Percentiles rank a stretch among this genome's conserved stretches.
These are phyloP conservation scores for Septoria petroselini DNA, from an alignment of 2,329 filamentous ascomycete species.

Conservation along the genomic window DNA sequence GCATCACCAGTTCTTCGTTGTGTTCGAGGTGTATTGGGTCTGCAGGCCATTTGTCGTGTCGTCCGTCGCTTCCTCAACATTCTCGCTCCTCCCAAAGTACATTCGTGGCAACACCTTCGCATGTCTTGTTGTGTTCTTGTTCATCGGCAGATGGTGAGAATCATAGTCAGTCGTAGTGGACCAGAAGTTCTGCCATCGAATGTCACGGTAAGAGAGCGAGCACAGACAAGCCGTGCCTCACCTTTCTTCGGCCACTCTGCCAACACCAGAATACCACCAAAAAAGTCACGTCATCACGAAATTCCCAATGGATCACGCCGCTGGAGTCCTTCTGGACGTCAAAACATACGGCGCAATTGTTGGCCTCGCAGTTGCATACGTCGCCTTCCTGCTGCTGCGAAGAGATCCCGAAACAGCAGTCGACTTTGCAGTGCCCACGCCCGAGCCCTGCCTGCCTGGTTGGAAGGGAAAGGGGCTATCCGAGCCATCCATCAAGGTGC, in stretches of 20 bases:
- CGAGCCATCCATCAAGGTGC: constrained; percentile 60
- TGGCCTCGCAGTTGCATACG: constrained; percentile 9
- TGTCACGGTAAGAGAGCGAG: not conserved
- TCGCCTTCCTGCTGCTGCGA: constrained; percentile 7
- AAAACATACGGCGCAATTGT: constrained; percentile 3
- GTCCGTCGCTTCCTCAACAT: too few species aligned
- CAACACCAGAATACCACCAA: not conserved
- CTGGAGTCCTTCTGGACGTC: not conserved
- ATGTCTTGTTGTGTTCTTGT: too few species aligned
- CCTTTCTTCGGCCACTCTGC: constrained; percentile 3
- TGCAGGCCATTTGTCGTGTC: too few species aligned
- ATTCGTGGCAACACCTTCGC: too few species aligned
- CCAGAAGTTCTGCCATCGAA: too few species aligned
- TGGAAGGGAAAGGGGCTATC: constrained; percentile 59
- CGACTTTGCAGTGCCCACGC: constrained; percentile 46
- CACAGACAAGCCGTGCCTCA: constrained; percentile 7
- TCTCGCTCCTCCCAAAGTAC: too few species aligned
- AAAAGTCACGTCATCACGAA: constrained; percentile 5
- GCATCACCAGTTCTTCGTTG: too few species aligned
- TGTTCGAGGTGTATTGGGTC: too few species aligned
- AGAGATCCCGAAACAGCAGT: constrained; percentile 27
- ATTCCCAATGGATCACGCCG: constrained; percentile 3
- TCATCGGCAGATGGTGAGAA: too few species aligned
- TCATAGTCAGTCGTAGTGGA: too few species aligned
- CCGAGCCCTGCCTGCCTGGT: constrained; percentile 56